Conservation (phyloP, 73 alveolate genomes). For the Halteria grandinella region DNA sequence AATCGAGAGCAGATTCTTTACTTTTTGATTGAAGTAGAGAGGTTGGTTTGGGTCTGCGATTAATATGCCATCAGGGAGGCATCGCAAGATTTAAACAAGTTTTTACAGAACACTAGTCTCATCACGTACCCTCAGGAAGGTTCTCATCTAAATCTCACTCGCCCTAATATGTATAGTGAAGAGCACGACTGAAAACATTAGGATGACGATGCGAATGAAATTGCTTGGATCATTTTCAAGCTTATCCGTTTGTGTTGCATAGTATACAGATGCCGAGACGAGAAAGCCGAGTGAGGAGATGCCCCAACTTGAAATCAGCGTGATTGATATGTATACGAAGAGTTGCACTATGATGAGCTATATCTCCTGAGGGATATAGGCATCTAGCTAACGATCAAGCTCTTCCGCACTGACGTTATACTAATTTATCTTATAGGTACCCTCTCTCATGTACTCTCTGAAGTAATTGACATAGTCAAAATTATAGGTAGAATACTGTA, state of each 20-base stretch:
- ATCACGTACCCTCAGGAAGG: background rate
- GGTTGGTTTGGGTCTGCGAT: background rate
- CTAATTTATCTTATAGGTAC: no score
- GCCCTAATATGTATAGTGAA: background rate
- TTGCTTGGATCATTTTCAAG: no score
- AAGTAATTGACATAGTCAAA: no score
- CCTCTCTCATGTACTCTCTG: no score
- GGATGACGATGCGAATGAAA: background rate
- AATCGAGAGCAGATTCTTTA: background rate
- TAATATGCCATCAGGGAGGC: constrained; percentile 4
- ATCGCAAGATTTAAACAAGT: background rate
- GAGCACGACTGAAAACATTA: background rate
- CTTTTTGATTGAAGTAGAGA: background rate
- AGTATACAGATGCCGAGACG: no score
- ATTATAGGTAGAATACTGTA: no score
- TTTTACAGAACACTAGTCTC: background rate
- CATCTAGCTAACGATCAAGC: no score
- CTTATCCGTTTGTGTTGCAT: no score
- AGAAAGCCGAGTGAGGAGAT: background rate
- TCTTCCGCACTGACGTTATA: no score
- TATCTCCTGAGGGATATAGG: no score
- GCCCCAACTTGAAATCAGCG: background rate
- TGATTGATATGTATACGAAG: constrained; percentile 1
- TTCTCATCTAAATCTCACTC: background rate
- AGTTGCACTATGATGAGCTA: no score